These are phyloP conservation scores for Leishmania guyanensis DNA, from an alignment of 208 protist species.

Conservation along the genomic window DNA sequence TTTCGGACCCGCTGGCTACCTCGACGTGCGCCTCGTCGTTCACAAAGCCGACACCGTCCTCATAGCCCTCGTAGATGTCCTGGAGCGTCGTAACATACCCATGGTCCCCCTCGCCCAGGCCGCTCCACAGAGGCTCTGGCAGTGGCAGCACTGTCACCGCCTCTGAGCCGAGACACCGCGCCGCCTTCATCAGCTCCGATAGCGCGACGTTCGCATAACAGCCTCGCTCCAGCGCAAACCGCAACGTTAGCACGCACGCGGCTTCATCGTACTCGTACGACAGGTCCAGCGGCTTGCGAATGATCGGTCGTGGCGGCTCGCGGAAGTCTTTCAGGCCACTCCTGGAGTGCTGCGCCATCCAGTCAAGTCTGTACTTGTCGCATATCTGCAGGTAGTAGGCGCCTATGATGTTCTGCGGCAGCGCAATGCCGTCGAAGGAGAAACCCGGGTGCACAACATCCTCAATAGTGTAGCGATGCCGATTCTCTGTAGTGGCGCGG, in stretches of 20 bases:
- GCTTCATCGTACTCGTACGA: slow-evolving; percentile 54
- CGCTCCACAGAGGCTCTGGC: slow-evolving; percentile 53
- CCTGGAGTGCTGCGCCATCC: slow-evolving; percentile 61
- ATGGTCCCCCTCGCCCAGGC: slow-evolving; percentile 59
- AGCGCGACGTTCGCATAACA: slow-evolving; percentile 89
- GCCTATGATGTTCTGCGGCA: slow-evolving; percentile 68
- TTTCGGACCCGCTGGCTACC: slow-evolving; percentile 25
- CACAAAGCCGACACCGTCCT: slow-evolving; percentile 78
- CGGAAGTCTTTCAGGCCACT: slow-evolving; percentile 73
- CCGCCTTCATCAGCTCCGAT: slow-evolving; percentile 76
- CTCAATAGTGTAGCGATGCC: slow-evolving; percentile 47
- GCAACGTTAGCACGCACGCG: slow-evolving; percentile 48
- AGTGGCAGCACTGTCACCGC: slow-evolving; percentile 60
- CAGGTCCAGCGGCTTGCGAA: slow-evolving; percentile 73
- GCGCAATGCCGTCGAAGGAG: slow-evolving; percentile 71
- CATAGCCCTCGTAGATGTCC: slow-evolving; percentile 82
- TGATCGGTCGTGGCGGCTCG: slow-evolving; percentile 81
- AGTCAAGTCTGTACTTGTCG: slow-evolving; percentile 75
- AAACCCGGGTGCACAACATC: slow-evolving; percentile 88
- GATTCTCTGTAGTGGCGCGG: slow-evolving; percentile 43
- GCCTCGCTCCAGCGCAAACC: slow-evolving; percentile 82
- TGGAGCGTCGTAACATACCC: slow-evolving; percentile 81
- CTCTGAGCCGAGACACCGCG: slow-evolving; percentile 71
- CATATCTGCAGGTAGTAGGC: slow-evolving; percentile 79
- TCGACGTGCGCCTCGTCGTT: slow-evolving; percentile 40